These are phyloP conservation scores for Lasiosphaeriaceae sp. DNA, from an alignment of 495 filamentous ascomycete species.

Conservation along the genomic window DNA sequence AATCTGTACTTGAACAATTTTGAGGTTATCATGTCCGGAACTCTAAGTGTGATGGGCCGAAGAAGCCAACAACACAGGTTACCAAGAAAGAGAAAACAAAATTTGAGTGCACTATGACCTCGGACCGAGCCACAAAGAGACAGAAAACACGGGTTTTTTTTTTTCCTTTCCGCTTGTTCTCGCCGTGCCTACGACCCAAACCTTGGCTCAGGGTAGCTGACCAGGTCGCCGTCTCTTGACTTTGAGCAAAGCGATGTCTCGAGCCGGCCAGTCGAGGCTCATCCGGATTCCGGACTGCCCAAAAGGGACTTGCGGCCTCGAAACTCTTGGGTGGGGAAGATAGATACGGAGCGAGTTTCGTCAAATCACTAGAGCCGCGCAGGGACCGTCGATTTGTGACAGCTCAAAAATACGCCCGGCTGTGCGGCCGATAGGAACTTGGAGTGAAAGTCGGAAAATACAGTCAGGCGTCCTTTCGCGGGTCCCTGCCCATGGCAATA, in stretches of 20 bases:
- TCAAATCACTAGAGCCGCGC: constrained; percentile 4
- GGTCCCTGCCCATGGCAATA: background rate
- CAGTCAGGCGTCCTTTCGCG: too few species aligned
- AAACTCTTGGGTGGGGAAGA: background rate
- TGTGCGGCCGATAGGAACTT: background rate
- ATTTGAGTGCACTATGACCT: background rate
- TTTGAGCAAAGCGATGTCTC: constrained; percentile 16
- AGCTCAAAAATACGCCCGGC: background rate
- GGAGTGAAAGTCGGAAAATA: background rate
- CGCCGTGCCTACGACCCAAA: background rate
- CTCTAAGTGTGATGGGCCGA: background rate
- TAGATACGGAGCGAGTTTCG: background rate
- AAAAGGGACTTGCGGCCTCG: constrained; percentile 20
- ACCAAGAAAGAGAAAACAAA: too few species aligned
- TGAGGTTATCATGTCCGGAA: background rate
- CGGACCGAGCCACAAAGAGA: background rate
- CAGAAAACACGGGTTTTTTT: too few species aligned
- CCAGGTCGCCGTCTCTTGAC: too few species aligned
- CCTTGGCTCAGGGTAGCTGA: too few species aligned
- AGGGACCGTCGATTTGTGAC: constrained; percentile 8
- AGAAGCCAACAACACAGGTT: background rate
- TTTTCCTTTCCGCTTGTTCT: too few species aligned
- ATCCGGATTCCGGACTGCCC: constrained; percentile 23
- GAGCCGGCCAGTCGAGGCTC: constrained; percentile 11
- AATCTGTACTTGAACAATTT: too few species aligned